Percentiles rank a stretch among this genome's conserved stretches.
Conservation (phyloP, 2,329 filamentous ascomycete species). For the Purpureocillium lavendulum region DNA sequence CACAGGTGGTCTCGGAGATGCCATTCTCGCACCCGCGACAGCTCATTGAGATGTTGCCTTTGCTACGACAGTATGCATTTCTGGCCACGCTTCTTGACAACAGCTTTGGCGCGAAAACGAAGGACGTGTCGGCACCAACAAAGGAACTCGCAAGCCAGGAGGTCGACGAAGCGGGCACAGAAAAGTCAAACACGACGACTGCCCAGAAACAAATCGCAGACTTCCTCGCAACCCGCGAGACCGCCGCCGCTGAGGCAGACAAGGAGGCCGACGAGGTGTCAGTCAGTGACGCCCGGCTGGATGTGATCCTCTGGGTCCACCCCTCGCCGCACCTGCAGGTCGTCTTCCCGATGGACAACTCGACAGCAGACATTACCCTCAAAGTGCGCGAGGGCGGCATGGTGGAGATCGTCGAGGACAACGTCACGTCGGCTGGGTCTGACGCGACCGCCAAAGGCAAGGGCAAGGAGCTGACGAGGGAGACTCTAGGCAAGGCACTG, state of each 20-base stretch:
- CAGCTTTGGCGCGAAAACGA: constrained; percentile 43
- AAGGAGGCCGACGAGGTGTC: constrained; percentile 14
- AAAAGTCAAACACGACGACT: constrained; percentile 13
- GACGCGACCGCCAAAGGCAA: constrained; percentile 16
- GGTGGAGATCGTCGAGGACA: constrained; percentile 50
- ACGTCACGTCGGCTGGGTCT: constrained; percentile 24
- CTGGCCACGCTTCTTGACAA: constrained; percentile 56
- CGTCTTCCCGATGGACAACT: constrained; percentile 41
- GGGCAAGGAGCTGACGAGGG: constrained; percentile 26
- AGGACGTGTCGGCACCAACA: constrained; percentile 2
- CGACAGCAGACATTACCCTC: constrained; percentile 45
- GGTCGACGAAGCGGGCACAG: neutral
- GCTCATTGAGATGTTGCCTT: constrained; percentile 64
- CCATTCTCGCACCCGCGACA: constrained; percentile 74
- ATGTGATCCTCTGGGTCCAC: constrained; percentile 45
- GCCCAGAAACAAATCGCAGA: constrained; percentile 21
- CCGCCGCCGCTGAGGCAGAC: neutral
- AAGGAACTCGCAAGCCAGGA: constrained; percentile 4
- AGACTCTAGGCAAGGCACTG: constrained; percentile 35
- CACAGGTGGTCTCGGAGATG: constrained; percentile 56
- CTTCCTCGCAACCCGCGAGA: constrained; percentile 16
- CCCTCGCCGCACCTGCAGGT: constrained; percentile 41
- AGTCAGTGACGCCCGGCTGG: constrained; percentile 26
- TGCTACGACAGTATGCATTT: constrained; percentile 67
- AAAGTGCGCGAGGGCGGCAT: constrained; percentile 52